Base-by-base conservation (phyloP, 306 rosid genomes). In the Hylodesmum podocarpum region DNA sequence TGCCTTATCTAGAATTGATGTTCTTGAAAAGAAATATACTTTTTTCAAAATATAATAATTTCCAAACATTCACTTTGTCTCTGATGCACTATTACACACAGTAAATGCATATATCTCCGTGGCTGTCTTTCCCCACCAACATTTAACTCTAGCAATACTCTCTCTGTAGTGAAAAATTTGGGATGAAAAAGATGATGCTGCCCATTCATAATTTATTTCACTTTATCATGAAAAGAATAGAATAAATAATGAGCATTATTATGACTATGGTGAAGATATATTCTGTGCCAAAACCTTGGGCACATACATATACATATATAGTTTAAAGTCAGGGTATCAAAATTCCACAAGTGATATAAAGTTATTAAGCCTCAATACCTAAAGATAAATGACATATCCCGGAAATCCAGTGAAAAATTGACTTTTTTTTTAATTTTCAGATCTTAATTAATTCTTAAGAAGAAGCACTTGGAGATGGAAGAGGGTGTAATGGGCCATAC, bases 391-490 rank as follows among this genome's bases (percentile, higher is more conserved):
- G 80, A 61, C 88, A 84, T 81, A 84, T 84, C 88, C 88, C 88
- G 88, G 78, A 84, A 84, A 84, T 84, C 88, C n/a, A 59, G 88
- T 62, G 62, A 64, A 47, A 77, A 84, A 41, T 77, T 67, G 88
- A 84, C 83, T 55, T 29, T 65, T 22, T 34, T 12, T 1, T 36
- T 18, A 64, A 37, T 27, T 8, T 55, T 46, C 5, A 41, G 46
- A 34, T 31, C 51, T 41, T 72, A 25, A 39, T 41, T 72, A 25
- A 39, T 43, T 69, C 70, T 58, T 69, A 54, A 15, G 39, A 51
- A 76, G 33, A 78, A 65, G 58, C 40, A 47, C 27, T 66, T 12
- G 51, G 13, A 49, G 14, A n/a, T n/a, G n/a, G n/a, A n/a, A n/a
- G n/a, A n/a, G n/a, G n/a, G n/a, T n/a, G 46, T 27, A 76, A 76